Evolutionary conservation across 192 early-diverging fungal genomes (phyloP), one percentile per base, ranked within the genome.

Genomic region (Coemansia sp.): DNA sequence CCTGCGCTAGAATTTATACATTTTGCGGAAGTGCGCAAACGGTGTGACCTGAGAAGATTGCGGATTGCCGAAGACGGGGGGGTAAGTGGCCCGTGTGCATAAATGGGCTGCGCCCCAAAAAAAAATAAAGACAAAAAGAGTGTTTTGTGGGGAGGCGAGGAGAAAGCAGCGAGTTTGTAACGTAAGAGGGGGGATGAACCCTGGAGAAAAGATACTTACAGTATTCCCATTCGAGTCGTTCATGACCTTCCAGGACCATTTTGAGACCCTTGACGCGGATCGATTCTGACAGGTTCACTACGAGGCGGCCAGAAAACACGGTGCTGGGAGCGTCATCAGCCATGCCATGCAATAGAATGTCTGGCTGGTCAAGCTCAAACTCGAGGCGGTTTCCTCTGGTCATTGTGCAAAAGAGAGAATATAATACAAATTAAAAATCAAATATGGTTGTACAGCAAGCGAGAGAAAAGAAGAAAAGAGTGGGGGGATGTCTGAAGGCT

Each of bases 291-390:
- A 88, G 59, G 15, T 67, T 61, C 20, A 86, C 64, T 13, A 80
- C 63, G 13, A 90, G 70, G 22, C 79, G 76, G 9, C 88, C 88
- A 16, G 84, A 79, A n/a, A 90, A 72, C n/a, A 88, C 65, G 29
- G 73, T 55, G 22, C 70, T 67, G 22, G 62, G 69, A 11, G 78
- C 70, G 32, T 81, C 78, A 38, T 81, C 78, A 38, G 67, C 70
- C 78, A 81, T 73, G 64, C 78, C 78, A 50, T 64, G 78, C 59
- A 81, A 66, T 27, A 81, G 64, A 67, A 81, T 81, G 43, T 81
- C 78, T 10, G 73, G 78, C 78, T 81, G 78, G 74, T 81, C 78
- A 59, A 81, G 73, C 67, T 72, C 70, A 60, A 81, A 75, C 67
- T 75, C 73, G 43, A 81, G 62, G 34, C 67, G 67, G 68, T 73